Base-by-base conservation (phyloP, 345 rosid genomes). In the Bruguiera sexangula region DNA sequence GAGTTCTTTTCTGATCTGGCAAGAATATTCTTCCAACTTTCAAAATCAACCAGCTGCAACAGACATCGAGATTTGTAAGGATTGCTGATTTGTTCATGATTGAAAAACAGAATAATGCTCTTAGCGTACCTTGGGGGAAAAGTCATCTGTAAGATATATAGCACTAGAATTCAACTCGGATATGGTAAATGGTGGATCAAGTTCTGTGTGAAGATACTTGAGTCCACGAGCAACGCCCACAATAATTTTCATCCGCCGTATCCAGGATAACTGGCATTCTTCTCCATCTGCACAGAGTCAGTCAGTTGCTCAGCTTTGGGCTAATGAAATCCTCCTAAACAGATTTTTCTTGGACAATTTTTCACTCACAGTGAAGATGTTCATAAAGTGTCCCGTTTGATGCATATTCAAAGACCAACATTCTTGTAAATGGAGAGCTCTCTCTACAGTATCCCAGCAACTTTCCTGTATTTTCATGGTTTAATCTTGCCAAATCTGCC, bases 331-430 rank as follows among this genome's bases (percentile, higher is more conserved):
- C 74, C 24, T 8, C 27, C 18, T 15, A 39, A 64, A 48, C 63
- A 43, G 50, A 70, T 24, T 16, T 53, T 21, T 39, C 11, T 61
- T n/a, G 27, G 43, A 24, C 36, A 62, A 71, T 62, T 54, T 74
- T 67, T 46, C 65, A 78, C 85, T 87, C 88, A 95, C 99, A 95
- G 68, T 95, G 99, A 60, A 95, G 96, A 69, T 95, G 93, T 78
- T 95, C 99, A 52, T 87, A 86, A 39, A 95, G 86, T 18, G 99
- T 95, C 70, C 99, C 98, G 55, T 95, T 92, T 36, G 97, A 92
- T 71, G 99, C 91, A 83, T 95, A 92, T 79, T 92, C 92, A 55
- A 95, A 88, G 69, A 95, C 90, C 77, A 95, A 85, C 96, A 95
- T 95, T 80, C 97, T 84, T 29, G 98, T 76, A 83, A 90, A 95